These are phyloP conservation scores for Leishmania lainsoni DNA, from an alignment of 208 protist genomes.

Conservation along the genomic window DNA sequence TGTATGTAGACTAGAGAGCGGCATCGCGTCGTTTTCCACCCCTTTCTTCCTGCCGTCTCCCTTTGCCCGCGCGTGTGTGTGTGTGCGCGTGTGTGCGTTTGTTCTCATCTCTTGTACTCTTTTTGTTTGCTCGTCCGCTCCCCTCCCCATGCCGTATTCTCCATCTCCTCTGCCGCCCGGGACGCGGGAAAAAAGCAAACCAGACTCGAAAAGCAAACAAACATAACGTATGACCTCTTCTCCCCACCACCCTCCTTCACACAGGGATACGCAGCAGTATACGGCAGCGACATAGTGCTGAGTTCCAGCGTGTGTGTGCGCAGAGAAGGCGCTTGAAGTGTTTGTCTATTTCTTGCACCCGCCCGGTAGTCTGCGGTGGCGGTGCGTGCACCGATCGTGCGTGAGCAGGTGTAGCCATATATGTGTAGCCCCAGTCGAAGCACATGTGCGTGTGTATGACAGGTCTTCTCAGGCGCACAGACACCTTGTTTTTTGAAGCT, in stretches of 20 bases:
- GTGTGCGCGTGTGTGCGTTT: no score
- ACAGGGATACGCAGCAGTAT: neutral
- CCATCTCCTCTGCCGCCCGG: neutral
- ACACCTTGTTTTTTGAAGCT: neutral
- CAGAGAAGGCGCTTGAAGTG: neutral
- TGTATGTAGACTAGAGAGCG: neutral
- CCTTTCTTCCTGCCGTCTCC: neutral
- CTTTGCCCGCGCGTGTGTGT: neutral
- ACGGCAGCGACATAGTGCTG: neutral
- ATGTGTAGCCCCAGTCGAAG: neutral
- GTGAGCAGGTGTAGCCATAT: neutral
- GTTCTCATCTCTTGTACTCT: neutral
- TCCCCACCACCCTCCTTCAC: neutral
- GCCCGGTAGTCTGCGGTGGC: neutral
- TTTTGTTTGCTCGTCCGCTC: neutral
- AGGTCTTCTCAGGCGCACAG: neutral
- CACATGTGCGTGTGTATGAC: neutral
- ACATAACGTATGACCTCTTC: neutral
- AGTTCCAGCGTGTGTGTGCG: neutral
- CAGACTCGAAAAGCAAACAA: neutral
- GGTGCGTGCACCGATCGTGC: neutral
- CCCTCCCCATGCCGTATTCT: neutral
- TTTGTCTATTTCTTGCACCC: neutral
- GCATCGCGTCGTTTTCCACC: neutral
- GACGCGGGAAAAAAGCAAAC: neutral